These are phyloP conservation scores for Rosellinia necatrix DNA, from an alignment of 2,329 filamentous ascomycete genomes.

Conservation along the genomic window DNA sequence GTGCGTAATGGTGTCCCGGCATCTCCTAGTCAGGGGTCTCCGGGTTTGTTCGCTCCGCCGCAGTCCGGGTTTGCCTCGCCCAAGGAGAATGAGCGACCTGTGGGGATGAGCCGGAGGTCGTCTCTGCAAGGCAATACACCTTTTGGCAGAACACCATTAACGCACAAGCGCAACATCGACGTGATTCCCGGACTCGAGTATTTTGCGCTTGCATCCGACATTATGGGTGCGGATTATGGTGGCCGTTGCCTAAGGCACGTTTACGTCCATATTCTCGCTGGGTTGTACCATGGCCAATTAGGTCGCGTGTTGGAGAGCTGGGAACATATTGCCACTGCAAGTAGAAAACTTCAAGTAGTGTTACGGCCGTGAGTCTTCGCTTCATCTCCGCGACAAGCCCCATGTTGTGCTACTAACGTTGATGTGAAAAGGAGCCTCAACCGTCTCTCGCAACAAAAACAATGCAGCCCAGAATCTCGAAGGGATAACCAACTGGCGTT, in stretches of 20 bases:
- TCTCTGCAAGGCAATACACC: conserved; percentile 52
- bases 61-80: conserved; percentile 58
- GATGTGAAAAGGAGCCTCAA: conserved; percentile 50
- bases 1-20: conserved; percentile 56
- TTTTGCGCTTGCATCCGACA: conserved; percentile 83
- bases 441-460: conserved; percentile 47
- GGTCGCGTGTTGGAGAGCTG: conserved; percentile 86
- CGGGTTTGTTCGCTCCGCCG: conserved; percentile 50
- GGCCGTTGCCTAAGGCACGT: conserved; percentile 82
- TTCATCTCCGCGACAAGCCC: not conserved
- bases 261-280: conserved; percentile 82
- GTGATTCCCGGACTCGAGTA: conserved; percentile 88
- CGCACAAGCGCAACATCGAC: conserved; percentile 70
- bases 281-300: conserved; percentile 86
- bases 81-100: conserved; percentile 53
- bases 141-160: conserved; percentile 36
- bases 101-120: conserved; percentile 53
- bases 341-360: conserved; percentile 68
- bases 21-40: conserved; percentile 61
- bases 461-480: conserved; percentile 45
- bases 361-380: conserved; percentile 68
- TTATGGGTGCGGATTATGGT: conserved; percentile 79
- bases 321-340: conserved; percentile 61
- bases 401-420: conserved; percentile 9
- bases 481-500: conserved; percentile 70